Percentiles rank a stretch among this genome's conserved stretches.
These are phyloP conservation scores for Sphenostylis stenocarpa DNA, from an alignment of 306 rosid genomes.

Conservation along the genomic window DNA sequence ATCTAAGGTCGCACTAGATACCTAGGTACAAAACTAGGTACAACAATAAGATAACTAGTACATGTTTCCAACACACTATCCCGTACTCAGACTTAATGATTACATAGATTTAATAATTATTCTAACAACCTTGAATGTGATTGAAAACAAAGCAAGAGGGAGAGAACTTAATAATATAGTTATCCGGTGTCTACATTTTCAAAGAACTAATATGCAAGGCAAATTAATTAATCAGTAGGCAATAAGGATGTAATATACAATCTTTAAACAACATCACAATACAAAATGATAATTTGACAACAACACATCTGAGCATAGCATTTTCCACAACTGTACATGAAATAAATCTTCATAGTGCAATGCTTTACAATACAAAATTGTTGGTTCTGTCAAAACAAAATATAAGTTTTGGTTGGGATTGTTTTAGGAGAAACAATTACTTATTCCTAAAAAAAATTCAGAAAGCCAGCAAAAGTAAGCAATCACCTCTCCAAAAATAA, in stretches of 20 bases:
- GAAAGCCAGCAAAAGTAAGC: background rate
- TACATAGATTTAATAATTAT: no score
- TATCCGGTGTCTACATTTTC: background rate
- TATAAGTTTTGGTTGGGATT: background rate
- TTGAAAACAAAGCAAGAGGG: background rate
- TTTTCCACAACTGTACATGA: background rate
- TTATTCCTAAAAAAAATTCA: background rate
- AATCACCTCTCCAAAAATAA: background rate
- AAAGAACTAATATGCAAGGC: background rate
- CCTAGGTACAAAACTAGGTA: no score
- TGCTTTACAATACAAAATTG: background rate
- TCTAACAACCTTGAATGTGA: background rate
- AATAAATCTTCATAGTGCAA: background rate
- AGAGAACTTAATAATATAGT: background rate
- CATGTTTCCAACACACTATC: no score
- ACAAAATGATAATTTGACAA: background rate
- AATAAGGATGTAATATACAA: background rate
- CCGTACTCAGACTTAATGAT: no score
- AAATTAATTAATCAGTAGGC: background rate
- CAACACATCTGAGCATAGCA: background rate
- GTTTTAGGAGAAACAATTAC: background rate
- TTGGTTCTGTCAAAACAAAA: slow-evolving; percentile 2
- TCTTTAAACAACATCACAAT: background rate
- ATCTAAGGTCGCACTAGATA: no score
- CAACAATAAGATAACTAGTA: no score